Evolutionary conservation across 495 filamentous ascomycete species (phyloP).

Genomic region (Massariosphaeria phaeospora): DNA sequence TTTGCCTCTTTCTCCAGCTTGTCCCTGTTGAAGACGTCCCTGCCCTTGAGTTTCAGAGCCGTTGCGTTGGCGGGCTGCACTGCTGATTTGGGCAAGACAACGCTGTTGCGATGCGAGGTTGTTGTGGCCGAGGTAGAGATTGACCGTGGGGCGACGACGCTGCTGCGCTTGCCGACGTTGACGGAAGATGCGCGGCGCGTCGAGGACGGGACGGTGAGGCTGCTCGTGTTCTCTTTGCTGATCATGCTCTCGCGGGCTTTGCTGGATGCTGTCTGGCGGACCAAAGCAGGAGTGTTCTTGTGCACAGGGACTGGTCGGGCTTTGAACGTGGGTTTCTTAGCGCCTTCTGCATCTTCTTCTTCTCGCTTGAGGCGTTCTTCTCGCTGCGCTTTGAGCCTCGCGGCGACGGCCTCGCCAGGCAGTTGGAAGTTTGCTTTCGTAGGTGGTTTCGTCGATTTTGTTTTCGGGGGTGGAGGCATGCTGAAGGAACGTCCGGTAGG

Average conservation of each 20-base stretch:
- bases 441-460: conserved; percentile 55
- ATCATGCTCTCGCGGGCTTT: conserved; percentile 51
- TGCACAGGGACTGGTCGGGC: conserved; percentile 51
- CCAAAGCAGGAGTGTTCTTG: conserved; percentile 25
- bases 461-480: conserved; percentile 38
- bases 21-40: conserved; percentile 58
- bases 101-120: conserved; percentile 16
- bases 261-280: conserved; percentile 52
- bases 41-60: conserved; percentile 51
- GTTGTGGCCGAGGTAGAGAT: conserved; percentile 4
- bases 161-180: conserved; percentile 11
- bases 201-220: conserved; percentile 5
- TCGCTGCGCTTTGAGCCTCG: conserved; percentile 59
- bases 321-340: conserved; percentile 55
- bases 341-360: conserved; percentile 21
- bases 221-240: conserved; percentile 9
- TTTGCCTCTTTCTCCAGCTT: conserved; percentile 50
- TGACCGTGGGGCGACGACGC: conserved; percentile 1
- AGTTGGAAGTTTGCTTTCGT: conserved; percentile 63
- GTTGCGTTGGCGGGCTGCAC: conserved; percentile 49
- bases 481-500: neutral
- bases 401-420: conserved; percentile 66
- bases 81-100: conserved; percentile 33
- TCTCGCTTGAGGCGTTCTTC: conserved; percentile 54
- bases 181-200: neutral